A percentile compares a stretch with the other conserved stretches of the same genome.
These are phyloP conservation scores for Pythium chondricola DNA, from an alignment of 352 stramenopile genomes.

Conservation along the genomic window DNA sequence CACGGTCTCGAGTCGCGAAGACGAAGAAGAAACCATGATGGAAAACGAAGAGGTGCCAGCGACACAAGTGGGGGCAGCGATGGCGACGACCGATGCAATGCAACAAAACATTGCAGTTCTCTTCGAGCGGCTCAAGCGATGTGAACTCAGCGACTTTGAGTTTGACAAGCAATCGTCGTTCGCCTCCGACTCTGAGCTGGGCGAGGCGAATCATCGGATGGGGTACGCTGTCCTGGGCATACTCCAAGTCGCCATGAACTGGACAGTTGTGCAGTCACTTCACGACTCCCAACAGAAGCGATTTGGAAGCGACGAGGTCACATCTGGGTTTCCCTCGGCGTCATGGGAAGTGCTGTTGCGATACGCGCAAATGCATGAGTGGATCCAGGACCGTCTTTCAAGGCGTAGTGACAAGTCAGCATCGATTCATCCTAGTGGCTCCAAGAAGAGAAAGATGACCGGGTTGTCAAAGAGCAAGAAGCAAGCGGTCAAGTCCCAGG, in stretches of 20 bases:
- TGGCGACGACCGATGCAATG: constrained; percentile 18
- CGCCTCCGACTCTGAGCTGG: constrained; percentile 15
- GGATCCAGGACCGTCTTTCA: constrained; percentile 14
- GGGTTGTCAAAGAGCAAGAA: constrained; percentile 1
- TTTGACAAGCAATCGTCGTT: constrained; percentile 43
- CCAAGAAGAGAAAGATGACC: constrained; percentile 12
- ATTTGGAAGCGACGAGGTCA: not conserved
- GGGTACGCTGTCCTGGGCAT: constrained; percentile 23
- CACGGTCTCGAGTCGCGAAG: constrained; percentile 9
- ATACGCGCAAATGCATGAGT: constrained; percentile 30
- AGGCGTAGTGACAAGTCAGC: too few relatives aligned
- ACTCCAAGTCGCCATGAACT: constrained; percentile 39
- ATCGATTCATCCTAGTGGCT: not conserved
- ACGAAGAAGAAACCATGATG: constrained; percentile 30
- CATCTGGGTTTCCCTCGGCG: too few relatives aligned
- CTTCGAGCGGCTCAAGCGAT: constrained; percentile 42
- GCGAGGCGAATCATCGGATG: constrained; percentile 27
- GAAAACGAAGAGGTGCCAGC: constrained; percentile 31
- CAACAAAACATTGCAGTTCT: constrained; percentile 23
- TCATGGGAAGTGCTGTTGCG: constrained; percentile 20
- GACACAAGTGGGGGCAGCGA: constrained; percentile 25
- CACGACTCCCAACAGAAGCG: not conserved
- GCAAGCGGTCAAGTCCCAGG: not conserved
- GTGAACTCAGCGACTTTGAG: constrained; percentile 39
- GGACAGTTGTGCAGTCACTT: constrained; percentile 17